Evolutionary conservation across 2,329 filamentous ascomycete genomes (phyloP).

Genomic region (Beauveria asiatica): DNA sequence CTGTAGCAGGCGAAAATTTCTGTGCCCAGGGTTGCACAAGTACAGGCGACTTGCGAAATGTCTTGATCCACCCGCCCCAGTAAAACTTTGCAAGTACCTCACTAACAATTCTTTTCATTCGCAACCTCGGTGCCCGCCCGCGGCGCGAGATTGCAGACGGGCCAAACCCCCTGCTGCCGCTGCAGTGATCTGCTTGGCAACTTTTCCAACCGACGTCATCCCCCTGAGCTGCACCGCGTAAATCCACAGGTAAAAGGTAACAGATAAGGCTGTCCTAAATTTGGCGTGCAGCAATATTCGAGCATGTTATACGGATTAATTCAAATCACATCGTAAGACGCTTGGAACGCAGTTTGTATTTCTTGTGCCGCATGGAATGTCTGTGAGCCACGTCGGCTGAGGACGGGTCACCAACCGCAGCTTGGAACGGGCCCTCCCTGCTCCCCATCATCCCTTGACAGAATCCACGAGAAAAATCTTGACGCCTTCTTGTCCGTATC

Average conservation of each 20-base stretch:
- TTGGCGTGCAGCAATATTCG: not conserved
- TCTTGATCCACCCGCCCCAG: not conserved
- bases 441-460: not conserved
- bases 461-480: not conserved
- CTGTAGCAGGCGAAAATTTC: constrained; percentile 21
- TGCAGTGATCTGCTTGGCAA: no score
- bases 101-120: constrained; percentile 28
- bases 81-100: constrained; percentile 21
- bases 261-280: no score
- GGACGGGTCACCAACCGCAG: no score
- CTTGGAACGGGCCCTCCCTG: no score
- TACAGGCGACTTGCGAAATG: constrained; percentile 12
- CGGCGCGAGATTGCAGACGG: not conserved
- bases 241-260: not conserved
- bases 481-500: not conserved
- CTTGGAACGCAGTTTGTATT: not conserved
- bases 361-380: not conserved
- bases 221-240: no score
- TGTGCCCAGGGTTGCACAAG: constrained; percentile 22
- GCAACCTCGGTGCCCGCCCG: not conserved
- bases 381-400: not conserved
- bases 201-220: not conserved
- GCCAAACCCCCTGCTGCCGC: not conserved
- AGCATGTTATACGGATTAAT: not conserved
- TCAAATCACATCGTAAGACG: not conserved